Conservation (phyloP, 2,329 filamentous ascomycete genomes). For the Hypoxylon sp. region DNA sequence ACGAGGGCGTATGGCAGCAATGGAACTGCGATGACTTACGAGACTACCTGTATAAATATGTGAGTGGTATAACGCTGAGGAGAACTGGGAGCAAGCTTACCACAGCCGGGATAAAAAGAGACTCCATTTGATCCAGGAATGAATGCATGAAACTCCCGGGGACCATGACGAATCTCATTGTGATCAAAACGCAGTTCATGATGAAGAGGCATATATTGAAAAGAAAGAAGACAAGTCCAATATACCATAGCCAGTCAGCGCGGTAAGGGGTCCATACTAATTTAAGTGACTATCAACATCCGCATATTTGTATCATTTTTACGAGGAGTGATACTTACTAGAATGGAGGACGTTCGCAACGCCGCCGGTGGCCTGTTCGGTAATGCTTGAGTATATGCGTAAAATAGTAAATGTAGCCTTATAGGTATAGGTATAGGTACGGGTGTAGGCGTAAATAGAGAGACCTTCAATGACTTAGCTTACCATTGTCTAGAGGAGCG, state of each 20-base stretch:
- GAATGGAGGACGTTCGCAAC: conserved; percentile 66
- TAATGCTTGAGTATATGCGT: conserved; percentile 21
- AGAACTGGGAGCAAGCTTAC: conserved; percentile 54
- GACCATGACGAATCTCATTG: conserved; percentile 75
- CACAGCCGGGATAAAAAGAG: conserved; percentile 79
- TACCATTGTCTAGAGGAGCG: conserved; percentile 51
- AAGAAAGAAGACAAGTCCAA: conserved; percentile 72
- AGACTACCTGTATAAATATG: conserved; percentile 40
- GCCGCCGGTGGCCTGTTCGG: conserved; percentile 65
- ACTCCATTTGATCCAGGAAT: conserved; percentile 82
- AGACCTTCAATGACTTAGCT: conserved; percentile 25
- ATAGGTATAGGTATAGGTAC: neutral
- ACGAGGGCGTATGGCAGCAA: conserved; percentile 45
- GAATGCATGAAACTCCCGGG: conserved; percentile 78
- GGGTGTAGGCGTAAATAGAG: too few relatives aligned
- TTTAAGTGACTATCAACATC: conserved; percentile 19
- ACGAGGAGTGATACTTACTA: conserved; percentile 57
- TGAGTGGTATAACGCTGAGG: conserved; percentile 5
- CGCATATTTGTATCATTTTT: neutral
- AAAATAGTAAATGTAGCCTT: neutral
- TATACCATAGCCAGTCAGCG: conserved; percentile 67
- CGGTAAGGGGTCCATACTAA: conserved; percentile 62
- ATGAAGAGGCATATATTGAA: conserved; percentile 74
- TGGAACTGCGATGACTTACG: conserved; percentile 51
- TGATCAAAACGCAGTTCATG: conserved; percentile 72